Evolutionary conservation across 768 basidiomycete species (phyloP).

Genomic region (Chiua virens): DNA sequence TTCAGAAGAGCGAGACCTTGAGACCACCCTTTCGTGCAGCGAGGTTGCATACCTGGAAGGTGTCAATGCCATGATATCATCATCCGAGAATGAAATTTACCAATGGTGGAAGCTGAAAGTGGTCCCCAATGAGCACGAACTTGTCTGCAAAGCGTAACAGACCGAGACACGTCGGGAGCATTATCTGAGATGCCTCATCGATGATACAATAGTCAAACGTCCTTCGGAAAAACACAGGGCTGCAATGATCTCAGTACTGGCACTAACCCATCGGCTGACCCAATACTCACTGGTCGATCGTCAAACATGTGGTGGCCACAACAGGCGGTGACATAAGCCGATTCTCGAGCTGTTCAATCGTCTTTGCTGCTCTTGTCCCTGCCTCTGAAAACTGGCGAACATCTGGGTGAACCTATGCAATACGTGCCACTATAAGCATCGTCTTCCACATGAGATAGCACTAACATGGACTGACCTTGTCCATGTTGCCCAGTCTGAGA

Average conservation of each 20-base stretch:
- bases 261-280: background rate
- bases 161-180: constrained; percentile 91
- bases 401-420: constrained; percentile 74
- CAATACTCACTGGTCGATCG: constrained; percentile 83
- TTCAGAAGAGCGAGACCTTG: constrained; percentile 87
- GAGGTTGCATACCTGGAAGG: constrained; percentile 71
- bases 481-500: constrained; percentile 83
- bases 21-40: constrained; percentile 83
- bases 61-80: background rate
- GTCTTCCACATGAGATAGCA: background rate
- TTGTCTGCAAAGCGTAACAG: constrained; percentile 87
- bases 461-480: constrained; percentile 60
- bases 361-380: constrained; percentile 52
- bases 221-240: constrained; percentile 81
- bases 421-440: constrained; percentile 1
- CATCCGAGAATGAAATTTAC: constrained; percentile 41
- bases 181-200: constrained; percentile 98
- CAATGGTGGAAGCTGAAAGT: constrained; percentile 94
- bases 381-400: constrained; percentile 70
- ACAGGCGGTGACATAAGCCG: constrained; percentile 87
- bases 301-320: constrained; percentile 93
- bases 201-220: constrained; percentile 96
- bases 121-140: constrained; percentile 95
- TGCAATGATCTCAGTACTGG: constrained; percentile 31
- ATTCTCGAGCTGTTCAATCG: constrained; percentile 80